Percentiles rank a stretch among this genome's conserved stretches.
Conservation (phyloP, 768 basidiomycete species). For the Leccinum longicurvipes region DNA sequence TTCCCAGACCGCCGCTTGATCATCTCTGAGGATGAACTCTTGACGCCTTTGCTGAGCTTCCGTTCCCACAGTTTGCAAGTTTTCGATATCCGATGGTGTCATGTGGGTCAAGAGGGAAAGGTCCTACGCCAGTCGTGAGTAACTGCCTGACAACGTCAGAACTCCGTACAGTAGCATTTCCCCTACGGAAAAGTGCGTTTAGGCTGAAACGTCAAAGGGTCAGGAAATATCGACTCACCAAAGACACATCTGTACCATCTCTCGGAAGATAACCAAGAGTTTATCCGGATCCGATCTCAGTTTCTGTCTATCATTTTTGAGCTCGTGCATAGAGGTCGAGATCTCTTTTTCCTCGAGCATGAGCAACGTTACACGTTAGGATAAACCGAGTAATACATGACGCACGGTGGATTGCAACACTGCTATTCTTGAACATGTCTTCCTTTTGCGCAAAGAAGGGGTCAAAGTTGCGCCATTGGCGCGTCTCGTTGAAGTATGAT, state of each 20-base stretch:
- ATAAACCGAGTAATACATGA: neutral
- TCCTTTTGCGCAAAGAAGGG: constrained; percentile 81
- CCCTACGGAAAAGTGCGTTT: constrained; percentile 48
- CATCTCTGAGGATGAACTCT: constrained; percentile 80
- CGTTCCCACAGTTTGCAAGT: constrained; percentile 77
- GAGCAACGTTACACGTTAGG: neutral
- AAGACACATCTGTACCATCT: constrained; percentile 89
- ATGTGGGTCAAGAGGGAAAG: constrained; percentile 87
- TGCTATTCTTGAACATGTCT: constrained; percentile 77
- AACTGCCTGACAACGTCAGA: neutral
- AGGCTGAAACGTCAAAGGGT: neutral
- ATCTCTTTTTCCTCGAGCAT: constrained; percentile 47
- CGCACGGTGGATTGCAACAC: constrained; percentile 74
- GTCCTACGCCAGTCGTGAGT: constrained; percentile 51
- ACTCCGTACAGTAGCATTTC: constrained; percentile 79
- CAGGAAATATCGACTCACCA: constrained; percentile 40
- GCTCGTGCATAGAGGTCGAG: constrained; percentile 65
- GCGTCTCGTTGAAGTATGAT: constrained; percentile 63
- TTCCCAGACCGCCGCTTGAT: constrained; percentile 73
- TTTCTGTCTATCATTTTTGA: constrained; percentile 47
- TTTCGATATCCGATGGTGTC: constrained; percentile 75
- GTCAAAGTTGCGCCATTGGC: constrained; percentile 73
- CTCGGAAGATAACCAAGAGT: constrained; percentile 64
- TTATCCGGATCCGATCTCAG: constrained; percentile 49
- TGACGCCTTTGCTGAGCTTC: constrained; percentile 77